Evolutionary conservation across 331 rosid genomes (phyloP).

Genomic region (Phaseolus coccineus): DNA sequence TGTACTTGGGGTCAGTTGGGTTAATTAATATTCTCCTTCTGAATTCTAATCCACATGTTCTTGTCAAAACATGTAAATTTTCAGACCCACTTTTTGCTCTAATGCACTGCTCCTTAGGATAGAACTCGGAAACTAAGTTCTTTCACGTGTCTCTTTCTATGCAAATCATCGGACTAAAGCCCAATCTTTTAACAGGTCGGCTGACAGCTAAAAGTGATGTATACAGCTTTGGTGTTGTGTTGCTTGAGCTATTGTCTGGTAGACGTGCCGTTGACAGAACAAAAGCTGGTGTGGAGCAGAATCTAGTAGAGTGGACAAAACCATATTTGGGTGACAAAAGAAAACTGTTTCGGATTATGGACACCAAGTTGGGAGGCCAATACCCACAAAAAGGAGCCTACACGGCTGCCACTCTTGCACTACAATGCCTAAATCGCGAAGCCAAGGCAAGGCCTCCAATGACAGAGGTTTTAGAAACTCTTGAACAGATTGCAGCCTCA

Average conservation of each 20-base stretch:
- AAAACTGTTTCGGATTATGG: slow-evolving; percentile 86
- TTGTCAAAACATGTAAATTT: slow-evolving; percentile 9
- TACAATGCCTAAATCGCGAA: slow-evolving; percentile 69
- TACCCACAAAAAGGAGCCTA: slow-evolving; percentile 81
- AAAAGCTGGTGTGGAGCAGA: slow-evolving; percentile 71
- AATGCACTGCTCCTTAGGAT: slow-evolving; percentile 10
- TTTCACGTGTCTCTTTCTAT: not conserved
- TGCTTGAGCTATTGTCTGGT: slow-evolving; percentile 81
- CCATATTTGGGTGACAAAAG: slow-evolving; percentile 82
- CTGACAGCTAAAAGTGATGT: slow-evolving; percentile 86
- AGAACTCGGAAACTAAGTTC: slow-evolving; percentile 2
- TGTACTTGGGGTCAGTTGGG: not conserved
- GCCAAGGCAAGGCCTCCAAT: slow-evolving; percentile 79
- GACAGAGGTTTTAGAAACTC: slow-evolving; percentile 68
- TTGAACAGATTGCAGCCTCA: slow-evolving; percentile 67
- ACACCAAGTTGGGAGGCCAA: slow-evolving; percentile 86
- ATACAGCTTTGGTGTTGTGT: slow-evolving; percentile 80
- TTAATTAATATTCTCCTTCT: not conserved
- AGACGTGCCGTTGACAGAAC: slow-evolving; percentile 79
- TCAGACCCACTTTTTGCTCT: not conserved
- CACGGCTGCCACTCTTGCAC: slow-evolving; percentile 72
- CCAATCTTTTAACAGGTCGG: slow-evolving; percentile 64
- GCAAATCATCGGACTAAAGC: slow-evolving; percentile 24
- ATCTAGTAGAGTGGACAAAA: slow-evolving; percentile 87
- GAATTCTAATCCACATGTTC: not conserved